These are phyloP conservation scores for Dendrobium huoshanense DNA, from an alignment of 106 monocot species.

Conservation along the genomic window DNA sequence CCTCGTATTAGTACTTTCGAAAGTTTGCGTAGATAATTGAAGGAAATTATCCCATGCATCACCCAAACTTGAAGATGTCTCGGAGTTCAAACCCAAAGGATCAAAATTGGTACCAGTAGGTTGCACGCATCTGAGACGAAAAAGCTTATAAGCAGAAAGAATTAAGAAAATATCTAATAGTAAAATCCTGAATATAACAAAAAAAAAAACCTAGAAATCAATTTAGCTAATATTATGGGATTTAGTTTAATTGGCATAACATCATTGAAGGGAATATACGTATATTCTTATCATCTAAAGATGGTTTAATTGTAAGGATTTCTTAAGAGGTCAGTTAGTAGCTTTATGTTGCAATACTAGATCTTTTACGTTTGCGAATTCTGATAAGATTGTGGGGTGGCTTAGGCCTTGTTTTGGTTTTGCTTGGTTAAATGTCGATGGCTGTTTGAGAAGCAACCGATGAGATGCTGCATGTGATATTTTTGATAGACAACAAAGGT, in stretches of 20 bases:
- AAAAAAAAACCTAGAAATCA: not conserved
- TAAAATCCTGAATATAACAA: not conserved
- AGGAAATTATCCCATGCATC: slow-evolving; percentile 36
- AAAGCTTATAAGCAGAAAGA: not conserved
- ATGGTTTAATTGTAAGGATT: not conserved
- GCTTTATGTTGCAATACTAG: no score
- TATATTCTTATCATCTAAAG: not conserved
- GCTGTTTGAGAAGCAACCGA: not conserved
- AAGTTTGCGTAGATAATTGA: slow-evolving; percentile 51
- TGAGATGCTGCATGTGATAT: not conserved
- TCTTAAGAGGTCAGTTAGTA: not conserved
- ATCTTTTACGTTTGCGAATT: no score
- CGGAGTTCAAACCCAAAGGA: slow-evolving; percentile 64
- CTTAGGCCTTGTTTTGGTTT: no score
- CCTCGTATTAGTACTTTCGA: slow-evolving; percentile 55
- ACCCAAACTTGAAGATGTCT: slow-evolving; percentile 21
- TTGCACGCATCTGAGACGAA: slow-evolving; percentile 30
- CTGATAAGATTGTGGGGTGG: no score
- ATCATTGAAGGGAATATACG: not conserved
- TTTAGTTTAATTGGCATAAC: not conserved
- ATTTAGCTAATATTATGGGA: not conserved
- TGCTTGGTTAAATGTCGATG: no score
- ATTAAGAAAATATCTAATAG: not conserved
- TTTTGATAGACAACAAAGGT: not conserved
- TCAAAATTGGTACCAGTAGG: slow-evolving; percentile 49